phyloP scores from a whole-genome alignment of 192 early-diverging fungal genomes.

The Diversispora epigaea region DNA sequence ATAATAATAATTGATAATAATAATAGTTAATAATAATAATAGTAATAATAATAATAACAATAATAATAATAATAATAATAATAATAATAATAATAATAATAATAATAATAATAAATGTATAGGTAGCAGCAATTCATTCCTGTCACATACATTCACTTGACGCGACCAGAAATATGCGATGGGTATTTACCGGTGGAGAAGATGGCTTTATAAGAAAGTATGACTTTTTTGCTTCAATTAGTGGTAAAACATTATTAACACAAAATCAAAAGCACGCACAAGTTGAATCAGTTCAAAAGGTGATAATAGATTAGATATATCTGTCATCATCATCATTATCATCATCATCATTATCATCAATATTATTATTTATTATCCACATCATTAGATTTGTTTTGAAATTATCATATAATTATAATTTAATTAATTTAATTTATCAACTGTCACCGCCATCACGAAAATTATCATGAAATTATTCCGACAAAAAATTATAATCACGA shows the following conservation, averaged over 20 bases:
- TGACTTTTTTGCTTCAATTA: conserved; percentile 85
- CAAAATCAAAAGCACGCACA: conserved; percentile 81
- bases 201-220: conserved; percentile 96
- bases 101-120: neutral
- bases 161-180: conserved; percentile 70
- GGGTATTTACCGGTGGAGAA: conserved; percentile 83
- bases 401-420: no score
- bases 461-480: no score
- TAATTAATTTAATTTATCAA: no score
- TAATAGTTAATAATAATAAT: neutral
- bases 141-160: conserved; percentile 69
- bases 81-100: no score
- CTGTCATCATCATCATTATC: no score
- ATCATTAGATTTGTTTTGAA: no score
- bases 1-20: neutral
- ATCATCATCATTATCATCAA: no score
- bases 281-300: conserved; percentile 83
- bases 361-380: no score
- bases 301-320: conserved; percentile 16
- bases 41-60: neutral
- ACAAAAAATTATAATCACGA: neutral
- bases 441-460: neutral
- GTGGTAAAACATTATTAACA: conserved; percentile 79
- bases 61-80: no score
- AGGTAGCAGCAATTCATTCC: conserved; percentile 65